Evolutionary conservation across 805 yeast species (phyloP).

Genomic region (Lipomyces orientalis): DNA sequence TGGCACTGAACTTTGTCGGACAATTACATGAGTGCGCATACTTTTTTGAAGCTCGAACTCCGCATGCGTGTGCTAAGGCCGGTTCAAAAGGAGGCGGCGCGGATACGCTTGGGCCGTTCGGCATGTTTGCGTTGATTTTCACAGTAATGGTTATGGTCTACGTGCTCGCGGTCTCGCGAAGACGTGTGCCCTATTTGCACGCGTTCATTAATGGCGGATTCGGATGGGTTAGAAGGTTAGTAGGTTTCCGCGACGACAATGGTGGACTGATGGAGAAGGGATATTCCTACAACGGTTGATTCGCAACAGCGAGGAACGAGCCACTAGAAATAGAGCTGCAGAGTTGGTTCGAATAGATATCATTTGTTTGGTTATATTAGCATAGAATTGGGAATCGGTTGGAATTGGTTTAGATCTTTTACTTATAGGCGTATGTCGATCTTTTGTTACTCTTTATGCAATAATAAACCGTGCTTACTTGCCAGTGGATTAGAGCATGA

Average conservation of each 20-base stretch:
- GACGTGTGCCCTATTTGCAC: conserved; percentile 35
- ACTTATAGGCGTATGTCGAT: not conserved
- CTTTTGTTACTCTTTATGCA: not conserved
- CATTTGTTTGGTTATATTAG: not conserved
- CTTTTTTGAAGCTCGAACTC: conserved; percentile 81
- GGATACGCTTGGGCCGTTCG: conserved; percentile 58
- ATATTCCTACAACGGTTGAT: not conserved
- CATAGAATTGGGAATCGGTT: not conserved
- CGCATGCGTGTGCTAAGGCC: conserved; percentile 80
- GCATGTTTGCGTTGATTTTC: conserved; percentile 55
- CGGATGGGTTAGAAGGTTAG: conserved; percentile 9
- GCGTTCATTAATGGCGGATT: conserved; percentile 24
- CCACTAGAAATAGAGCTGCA: not conserved
- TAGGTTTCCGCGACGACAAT: not conserved
- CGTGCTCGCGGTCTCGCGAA: conserved; percentile 32
- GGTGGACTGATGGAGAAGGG: not conserved
- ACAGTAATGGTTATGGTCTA: conserved; percentile 32
- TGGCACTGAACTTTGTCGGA: conserved; percentile 68
- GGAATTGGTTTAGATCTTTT: not conserved
- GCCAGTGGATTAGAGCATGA: not conserved
- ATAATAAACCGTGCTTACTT: not conserved
- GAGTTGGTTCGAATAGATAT: not conserved
- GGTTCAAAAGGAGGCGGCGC: conserved; percentile 57
- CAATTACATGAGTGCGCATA: conserved; percentile 77
- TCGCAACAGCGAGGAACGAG: not conserved